These are phyloP conservation scores for Bipolaris oryzae DNA, from an alignment of 2,329 filamentous ascomycete genomes.

Conservation along the genomic window DNA sequence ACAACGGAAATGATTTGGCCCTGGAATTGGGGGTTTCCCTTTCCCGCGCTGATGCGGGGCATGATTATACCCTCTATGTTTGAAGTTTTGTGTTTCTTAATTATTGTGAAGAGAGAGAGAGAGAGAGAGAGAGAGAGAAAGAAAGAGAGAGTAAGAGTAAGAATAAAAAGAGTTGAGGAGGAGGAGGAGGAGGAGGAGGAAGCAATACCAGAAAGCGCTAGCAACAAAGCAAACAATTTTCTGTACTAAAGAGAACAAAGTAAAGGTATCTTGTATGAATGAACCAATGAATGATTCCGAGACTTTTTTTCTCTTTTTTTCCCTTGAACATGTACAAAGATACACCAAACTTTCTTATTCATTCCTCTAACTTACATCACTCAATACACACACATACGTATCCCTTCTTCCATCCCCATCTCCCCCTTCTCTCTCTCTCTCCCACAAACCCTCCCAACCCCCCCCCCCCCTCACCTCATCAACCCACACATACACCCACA, in stretches of 20 bases:
- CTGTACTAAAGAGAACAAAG: too few relatives aligned
- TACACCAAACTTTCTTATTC: too few relatives aligned
- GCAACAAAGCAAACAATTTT: too few relatives aligned
- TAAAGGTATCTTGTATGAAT: neutral
- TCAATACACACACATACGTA: too few relatives aligned
- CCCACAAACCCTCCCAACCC: neutral
- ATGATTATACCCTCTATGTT: constrained; percentile 31
- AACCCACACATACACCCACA: constrained; percentile 61
- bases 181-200: too few relatives aligned
- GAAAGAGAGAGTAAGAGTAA: too few relatives aligned
- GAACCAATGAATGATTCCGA: neutral
- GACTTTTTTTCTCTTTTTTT: too few relatives aligned
- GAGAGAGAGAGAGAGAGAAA: too few relatives aligned
- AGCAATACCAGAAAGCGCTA: too few relatives aligned
- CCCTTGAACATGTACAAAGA: too few relatives aligned
- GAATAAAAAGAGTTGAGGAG: too few relatives aligned
- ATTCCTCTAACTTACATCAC: too few relatives aligned
- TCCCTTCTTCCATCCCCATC: neutral
- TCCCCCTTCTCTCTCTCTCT: neutral
- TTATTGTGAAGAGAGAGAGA: neutral
- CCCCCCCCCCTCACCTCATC: constrained; percentile 31
- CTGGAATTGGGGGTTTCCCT: constrained; percentile 1
- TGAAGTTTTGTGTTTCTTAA: neutral
- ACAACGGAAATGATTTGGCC: constrained; percentile 11
- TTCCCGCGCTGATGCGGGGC: constrained; percentile 3